phyloP scores from a whole-genome alignment of 192 early-diverging fungal species.

The Linderina pennispora region DNA sequence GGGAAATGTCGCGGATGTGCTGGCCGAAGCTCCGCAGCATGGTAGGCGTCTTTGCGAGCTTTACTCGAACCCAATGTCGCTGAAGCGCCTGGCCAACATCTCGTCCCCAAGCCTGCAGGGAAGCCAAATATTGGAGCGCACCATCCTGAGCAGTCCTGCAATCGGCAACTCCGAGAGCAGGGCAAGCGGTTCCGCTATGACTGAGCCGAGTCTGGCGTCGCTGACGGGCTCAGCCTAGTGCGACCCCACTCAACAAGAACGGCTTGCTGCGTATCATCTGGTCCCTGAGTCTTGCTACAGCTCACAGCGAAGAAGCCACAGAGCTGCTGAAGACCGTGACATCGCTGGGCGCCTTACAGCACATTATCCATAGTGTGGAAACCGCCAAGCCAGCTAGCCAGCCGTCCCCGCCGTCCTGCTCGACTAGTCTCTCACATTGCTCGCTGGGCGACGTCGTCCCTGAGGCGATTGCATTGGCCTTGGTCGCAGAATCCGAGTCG shows the following conservation, averaged over 20 bases:
- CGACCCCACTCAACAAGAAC: slow-evolving; percentile 7
- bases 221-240: too few relatives aligned
- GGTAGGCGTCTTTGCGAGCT: slow-evolving; percentile 14
- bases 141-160: slow-evolving; percentile 10
- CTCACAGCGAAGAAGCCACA: slow-evolving; percentile 13
- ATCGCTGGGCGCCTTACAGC: slow-evolving; percentile 22
- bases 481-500: slow-evolving; percentile 18
- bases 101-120: slow-evolving; percentile 34
- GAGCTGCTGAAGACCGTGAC: slow-evolving; percentile 19
- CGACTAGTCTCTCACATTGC: slow-evolving; percentile 2
- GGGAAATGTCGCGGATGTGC: neutral
- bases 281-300: slow-evolving; percentile 34
- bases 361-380: slow-evolving; percentile 24
- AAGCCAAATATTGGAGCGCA: slow-evolving; percentile 29
- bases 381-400: slow-evolving; percentile 5
- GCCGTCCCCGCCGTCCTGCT: too few relatives aligned
- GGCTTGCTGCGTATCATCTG: slow-evolving; percentile 27
- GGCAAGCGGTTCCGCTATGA: too few relatives aligned
- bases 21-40: neutral
- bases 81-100: slow-evolving; percentile 33
- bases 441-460: slow-evolving; percentile 21
- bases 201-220: too few relatives aligned
- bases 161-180: slow-evolving; percentile 16
- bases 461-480: slow-evolving; percentile 29
- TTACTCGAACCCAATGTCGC: slow-evolving; percentile 11